Conservation (phyloP, 495 filamentous ascomycete genomes). For the Choiromyces venosus region DNA sequence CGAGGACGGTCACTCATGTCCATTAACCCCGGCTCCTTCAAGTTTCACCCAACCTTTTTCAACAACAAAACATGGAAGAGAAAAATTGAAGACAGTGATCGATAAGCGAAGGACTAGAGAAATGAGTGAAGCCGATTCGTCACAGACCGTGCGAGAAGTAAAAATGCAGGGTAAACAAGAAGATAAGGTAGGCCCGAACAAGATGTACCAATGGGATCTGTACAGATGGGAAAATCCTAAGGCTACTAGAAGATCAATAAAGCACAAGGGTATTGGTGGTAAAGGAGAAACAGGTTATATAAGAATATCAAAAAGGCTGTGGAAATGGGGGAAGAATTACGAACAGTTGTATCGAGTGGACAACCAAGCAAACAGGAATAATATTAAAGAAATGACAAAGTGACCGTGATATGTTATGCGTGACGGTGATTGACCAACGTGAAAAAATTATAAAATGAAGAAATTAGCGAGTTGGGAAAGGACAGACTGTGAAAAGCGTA, state of each 20-base stretch:
- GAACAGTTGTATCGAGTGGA: neutral
- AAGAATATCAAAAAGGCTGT: conserved; percentile 3
- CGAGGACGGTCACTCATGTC: conserved; percentile 33
- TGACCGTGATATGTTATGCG: neutral
- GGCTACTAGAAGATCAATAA: neutral
- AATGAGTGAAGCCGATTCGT: neutral
- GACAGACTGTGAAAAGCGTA: conserved; percentile 16
- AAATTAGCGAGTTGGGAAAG: conserved; percentile 15
- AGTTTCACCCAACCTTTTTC: conserved; percentile 19
- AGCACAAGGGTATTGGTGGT: neutral
- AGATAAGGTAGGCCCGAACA: neutral
- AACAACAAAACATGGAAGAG: conserved; percentile 18
- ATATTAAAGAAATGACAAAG: neutral
- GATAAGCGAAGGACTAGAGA: neutral
- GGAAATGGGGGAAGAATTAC: neutral
- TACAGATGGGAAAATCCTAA: neutral
- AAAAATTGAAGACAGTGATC: neutral
- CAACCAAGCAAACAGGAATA: neutral
- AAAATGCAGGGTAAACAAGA: conserved; percentile 5
- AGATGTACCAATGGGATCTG: neutral
- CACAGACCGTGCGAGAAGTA: neutral
- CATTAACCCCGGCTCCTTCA: conserved; percentile 23
- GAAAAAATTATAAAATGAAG: conserved; percentile 14
- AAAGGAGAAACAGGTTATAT: conserved; percentile 5
- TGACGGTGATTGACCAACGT: neutral